These are phyloP conservation scores for Alternaria panax DNA, from an alignment of 2,329 filamentous ascomycete species.

Conservation along the genomic window DNA sequence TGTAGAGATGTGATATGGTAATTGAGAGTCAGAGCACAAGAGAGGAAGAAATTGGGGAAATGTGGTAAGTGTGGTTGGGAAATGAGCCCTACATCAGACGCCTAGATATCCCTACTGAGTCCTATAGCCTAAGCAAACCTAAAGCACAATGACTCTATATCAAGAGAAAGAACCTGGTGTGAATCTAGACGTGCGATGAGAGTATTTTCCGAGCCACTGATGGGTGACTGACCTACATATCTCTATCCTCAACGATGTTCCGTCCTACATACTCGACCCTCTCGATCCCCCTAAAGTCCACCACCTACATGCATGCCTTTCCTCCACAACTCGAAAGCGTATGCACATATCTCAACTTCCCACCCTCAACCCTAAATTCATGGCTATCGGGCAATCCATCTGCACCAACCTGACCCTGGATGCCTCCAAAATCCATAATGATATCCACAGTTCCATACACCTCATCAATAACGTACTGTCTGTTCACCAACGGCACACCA, in stretches of 20 bases:
- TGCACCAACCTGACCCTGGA: slow-evolving; percentile 13
- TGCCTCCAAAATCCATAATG: slow-evolving; percentile 41
- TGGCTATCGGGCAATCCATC: slow-evolving; percentile 43
- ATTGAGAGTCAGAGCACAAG: not conserved
- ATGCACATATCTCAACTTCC: slow-evolving; percentile 43
- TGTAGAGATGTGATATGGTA: slow-evolving; percentile 27
- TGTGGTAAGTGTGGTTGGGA: not conserved
- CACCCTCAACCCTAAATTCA: slow-evolving; percentile 41
- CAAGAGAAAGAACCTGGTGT: no score
- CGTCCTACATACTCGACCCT: no score
- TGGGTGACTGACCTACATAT: slow-evolving; percentile 18
- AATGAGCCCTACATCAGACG: not conserved
- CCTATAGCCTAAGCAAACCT: not conserved
- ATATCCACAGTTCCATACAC: slow-evolving; percentile 43
- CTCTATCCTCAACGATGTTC: no score
- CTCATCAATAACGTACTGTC: slow-evolving; percentile 43
- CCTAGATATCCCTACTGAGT: not conserved
- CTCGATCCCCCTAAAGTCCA: no score
- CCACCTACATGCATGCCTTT: slow-evolving; percentile 31
- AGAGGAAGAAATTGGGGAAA: not conserved
- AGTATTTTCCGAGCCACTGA: no score
- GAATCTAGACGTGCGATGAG: no score
- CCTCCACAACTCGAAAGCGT: slow-evolving; percentile 38
- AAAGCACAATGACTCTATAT: no score
- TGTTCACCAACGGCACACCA: slow-evolving; percentile 36